phyloP scores from a whole-genome alignment of 2,329 filamentous ascomycete species.

The Calonectria pteridis region DNA sequence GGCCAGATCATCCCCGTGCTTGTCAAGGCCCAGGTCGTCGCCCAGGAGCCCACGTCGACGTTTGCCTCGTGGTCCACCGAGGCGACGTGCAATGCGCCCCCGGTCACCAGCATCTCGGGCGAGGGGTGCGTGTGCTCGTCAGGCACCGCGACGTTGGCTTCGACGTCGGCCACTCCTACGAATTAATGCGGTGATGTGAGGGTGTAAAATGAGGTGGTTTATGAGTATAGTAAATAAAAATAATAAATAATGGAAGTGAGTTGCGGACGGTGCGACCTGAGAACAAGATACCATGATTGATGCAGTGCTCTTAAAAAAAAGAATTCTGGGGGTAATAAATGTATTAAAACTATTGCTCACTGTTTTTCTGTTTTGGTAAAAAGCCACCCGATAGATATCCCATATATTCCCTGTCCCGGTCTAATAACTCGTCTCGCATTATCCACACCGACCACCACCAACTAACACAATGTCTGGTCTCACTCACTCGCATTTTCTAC shows the following conservation, averaged over 20 bases:
- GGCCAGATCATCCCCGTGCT: constrained; percentile 77
- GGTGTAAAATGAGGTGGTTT: background rate
- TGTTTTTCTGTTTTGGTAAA: background rate
- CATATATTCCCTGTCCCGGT: background rate
- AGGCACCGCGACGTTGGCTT: constrained; percentile 31
- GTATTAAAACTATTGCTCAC: background rate
- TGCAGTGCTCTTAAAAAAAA: background rate
- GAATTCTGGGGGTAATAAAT: background rate
- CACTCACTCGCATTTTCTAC: background rate
- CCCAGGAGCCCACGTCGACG: constrained; percentile 42
- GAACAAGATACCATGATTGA: background rate
- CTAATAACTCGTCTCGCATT: background rate
- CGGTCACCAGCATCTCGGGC: constrained; percentile 56
- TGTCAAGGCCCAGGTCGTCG: constrained; percentile 67
- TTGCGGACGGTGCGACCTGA: background rate
- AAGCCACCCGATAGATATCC: background rate
- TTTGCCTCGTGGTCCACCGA: constrained; percentile 53
- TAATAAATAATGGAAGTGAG: background rate
- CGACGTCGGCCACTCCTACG: constrained; percentile 32
- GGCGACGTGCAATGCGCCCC: constrained; percentile 59
- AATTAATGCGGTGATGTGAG: background rate
- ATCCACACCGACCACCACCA: background rate
- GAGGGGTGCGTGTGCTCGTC: constrained; percentile 58
- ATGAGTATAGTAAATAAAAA: background rate
- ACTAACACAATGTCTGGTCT: background rate